phyloP scores from a whole-genome alignment of 2,329 filamentous ascomycete species.

The Thielaviopsis ethacetica region DNA sequence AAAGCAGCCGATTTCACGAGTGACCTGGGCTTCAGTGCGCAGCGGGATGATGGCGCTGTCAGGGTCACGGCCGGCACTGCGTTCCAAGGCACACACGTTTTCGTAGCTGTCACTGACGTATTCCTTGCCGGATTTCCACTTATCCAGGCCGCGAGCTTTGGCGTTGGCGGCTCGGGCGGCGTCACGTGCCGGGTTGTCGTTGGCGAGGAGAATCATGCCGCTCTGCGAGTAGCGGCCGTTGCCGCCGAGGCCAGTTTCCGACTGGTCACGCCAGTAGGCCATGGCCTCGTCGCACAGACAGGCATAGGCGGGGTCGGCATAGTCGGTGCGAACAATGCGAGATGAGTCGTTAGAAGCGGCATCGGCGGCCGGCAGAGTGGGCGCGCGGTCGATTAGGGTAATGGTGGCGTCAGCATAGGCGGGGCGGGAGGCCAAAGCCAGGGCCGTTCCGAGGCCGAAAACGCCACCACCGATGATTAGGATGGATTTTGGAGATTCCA shows the following conservation, averaged over 20 bases:
- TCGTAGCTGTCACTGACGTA: conserved; percentile 45
- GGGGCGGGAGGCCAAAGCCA: conserved; percentile 48
- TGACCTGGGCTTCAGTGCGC: conserved; percentile 28
- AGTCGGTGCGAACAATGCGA: conserved; percentile 56
- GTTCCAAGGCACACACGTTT: conserved; percentile 39
- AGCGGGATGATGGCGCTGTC: conserved; percentile 28
- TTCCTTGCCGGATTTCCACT: conserved; percentile 31
- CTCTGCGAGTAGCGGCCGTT: conserved; percentile 53
- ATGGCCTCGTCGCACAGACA: conserved; percentile 56
- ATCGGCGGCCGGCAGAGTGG: conserved; percentile 43
- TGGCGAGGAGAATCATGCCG: conserved; percentile 49
- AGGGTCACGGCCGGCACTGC: conserved; percentile 21
- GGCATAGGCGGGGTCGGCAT: conserved; percentile 64
- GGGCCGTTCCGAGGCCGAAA: conserved; percentile 46
- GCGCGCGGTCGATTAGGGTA: conserved; percentile 41
- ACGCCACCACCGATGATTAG: conserved; percentile 55
- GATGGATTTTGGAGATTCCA: conserved; percentile 29
- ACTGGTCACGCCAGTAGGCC: conserved; percentile 45
- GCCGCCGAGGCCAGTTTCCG: conserved; percentile 34
- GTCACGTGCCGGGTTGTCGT: conserved; percentile 27
- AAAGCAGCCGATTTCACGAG: conserved; percentile 27
- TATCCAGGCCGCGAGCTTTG: conserved; percentile 47
- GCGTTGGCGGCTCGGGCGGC: conserved; percentile 35
- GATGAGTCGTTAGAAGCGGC: conserved; percentile 46
- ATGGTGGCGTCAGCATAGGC: conserved; percentile 36